These are phyloP conservation scores for Cytidiella melzeri DNA, from an alignment of 768 basidiomycete species.

Conservation along the genomic window DNA sequence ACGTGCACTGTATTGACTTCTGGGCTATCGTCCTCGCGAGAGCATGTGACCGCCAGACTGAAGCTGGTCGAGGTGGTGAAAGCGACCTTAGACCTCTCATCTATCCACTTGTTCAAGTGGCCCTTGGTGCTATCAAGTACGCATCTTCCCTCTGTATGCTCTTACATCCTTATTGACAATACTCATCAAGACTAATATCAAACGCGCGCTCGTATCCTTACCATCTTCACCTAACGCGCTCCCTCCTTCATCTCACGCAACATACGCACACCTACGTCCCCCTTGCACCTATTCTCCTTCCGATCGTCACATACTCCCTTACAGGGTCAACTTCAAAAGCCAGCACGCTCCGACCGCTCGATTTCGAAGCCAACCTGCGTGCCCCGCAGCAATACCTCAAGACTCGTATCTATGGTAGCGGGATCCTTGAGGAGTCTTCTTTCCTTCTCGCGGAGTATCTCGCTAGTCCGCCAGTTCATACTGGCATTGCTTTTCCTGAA, in stretches of 20 bases:
- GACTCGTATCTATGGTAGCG: constrained; percentile 82
- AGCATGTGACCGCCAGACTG: constrained; percentile 61
- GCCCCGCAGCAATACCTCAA: constrained; percentile 84
- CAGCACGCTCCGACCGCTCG: constrained; percentile 82
- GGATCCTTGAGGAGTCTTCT: constrained; percentile 72
- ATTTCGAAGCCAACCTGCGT: constrained; percentile 82
- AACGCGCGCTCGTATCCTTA: constrained; percentile 91
- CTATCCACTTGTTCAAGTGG: constrained; percentile 93
- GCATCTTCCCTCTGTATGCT: constrained; percentile 21
- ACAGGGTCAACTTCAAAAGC: constrained; percentile 68
- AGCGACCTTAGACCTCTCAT: constrained; percentile 84
- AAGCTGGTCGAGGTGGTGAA: constrained; percentile 47
- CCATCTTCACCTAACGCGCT: constrained; percentile 87
- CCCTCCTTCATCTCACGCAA: constrained; percentile 77
- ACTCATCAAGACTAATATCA: constrained; percentile 67
- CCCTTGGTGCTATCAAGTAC: constrained; percentile 88
- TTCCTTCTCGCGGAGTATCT: constrained; percentile 84
- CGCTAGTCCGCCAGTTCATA: constrained; percentile 60
- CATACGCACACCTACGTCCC: constrained; percentile 87
- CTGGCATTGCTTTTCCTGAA: constrained; percentile 92
- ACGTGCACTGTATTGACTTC: constrained; percentile 91
- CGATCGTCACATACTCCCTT: constrained; percentile 76
- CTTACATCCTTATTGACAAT: background rate
- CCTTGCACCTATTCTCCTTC: constrained; percentile 78
- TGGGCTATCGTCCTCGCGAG: constrained; percentile 87